Percentiles rank a stretch among this genome's conserved stretches.
phyloP scores from a whole-genome alignment of 2,329 filamentous ascomycete genomes.

The Diaporthe citri region DNA sequence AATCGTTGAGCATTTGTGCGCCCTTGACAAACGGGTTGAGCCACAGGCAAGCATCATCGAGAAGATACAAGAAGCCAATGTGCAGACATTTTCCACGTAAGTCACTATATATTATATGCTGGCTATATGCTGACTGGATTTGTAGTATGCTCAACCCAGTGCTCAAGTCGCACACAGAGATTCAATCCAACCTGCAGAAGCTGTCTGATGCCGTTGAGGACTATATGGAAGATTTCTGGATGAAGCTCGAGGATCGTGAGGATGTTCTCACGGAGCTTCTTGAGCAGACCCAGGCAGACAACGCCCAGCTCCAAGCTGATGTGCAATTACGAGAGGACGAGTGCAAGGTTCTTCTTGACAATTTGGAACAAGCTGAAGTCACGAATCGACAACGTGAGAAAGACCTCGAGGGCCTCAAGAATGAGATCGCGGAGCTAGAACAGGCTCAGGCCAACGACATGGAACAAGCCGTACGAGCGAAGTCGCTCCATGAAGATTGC shows the following conservation, averaged over 20 bases:
- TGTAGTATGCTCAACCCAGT: conserved; percentile 32
- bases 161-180: conserved; percentile 21
- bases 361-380: not conserved
- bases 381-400: not conserved
- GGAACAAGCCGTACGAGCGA: conserved; percentile 35
- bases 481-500: conserved; percentile 34
- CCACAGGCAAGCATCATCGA: conserved; percentile 15
- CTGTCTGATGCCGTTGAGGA: conserved; percentile 17
- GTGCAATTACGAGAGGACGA: conserved; percentile 10
- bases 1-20: conserved; percentile 14
- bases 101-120: not conserved
- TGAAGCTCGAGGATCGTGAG: conserved; percentile 37
- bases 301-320: conserved; percentile 9
- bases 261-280: conserved; percentile 29
- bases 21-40: not conserved
- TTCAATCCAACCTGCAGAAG: conserved; percentile 20
- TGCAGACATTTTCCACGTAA: conserved; percentile 28
- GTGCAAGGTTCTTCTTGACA: not conserved
- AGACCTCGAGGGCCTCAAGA: conserved; percentile 31
- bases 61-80: conserved; percentile 32
- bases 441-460: conserved; percentile 21
- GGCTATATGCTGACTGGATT: not conserved
- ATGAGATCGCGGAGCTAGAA: conserved; percentile 43
- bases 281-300: conserved; percentile 20
- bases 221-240: conserved; percentile 34